Evolutionary conservation across 352 stramenopile genomes (phyloP).

Genomic region (Pythium apleroticum): DNA sequence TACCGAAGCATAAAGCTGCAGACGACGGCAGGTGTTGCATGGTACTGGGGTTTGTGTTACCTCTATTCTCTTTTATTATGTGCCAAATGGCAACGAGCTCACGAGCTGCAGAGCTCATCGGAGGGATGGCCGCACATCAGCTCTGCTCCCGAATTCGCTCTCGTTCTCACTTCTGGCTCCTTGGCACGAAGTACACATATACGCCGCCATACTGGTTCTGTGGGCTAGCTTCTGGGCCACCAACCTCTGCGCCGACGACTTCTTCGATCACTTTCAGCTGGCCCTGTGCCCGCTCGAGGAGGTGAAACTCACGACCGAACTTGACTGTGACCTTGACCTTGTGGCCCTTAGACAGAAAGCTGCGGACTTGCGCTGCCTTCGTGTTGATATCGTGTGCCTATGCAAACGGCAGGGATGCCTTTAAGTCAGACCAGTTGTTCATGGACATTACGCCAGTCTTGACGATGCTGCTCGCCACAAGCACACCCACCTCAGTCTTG

Average conservation of each 20-base stretch:
- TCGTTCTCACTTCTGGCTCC: conserved; percentile 16
- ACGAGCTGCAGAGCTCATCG: neutral
- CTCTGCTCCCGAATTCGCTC: too few relatives aligned
- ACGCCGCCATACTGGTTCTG: conserved; percentile 56
- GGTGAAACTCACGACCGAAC: conserved; percentile 58
- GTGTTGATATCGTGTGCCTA: conserved; percentile 69
- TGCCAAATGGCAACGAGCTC: neutral
- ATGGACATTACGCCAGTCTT: neutral
- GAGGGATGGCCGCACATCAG: neutral
- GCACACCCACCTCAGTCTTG: conserved; percentile 65
- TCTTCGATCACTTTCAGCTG: conserved; percentile 49
- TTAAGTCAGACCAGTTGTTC: neutral
- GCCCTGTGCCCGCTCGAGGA: conserved; percentile 47
- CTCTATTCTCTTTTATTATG: neutral
- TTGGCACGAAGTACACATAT: conserved; percentile 47
- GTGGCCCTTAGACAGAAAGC: conserved; percentile 73
- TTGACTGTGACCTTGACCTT: conserved; percentile 80
- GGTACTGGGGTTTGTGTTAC: neutral
- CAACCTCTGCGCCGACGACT: conserved; percentile 42
- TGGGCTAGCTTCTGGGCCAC: conserved; percentile 31
- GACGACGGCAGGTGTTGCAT: neutral
- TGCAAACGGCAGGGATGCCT: neutral
- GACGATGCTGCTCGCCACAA: neutral
- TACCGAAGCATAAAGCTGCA: neutral
- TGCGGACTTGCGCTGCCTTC: conserved; percentile 67